A percentile compares a stretch with the other conserved stretches of the same genome.
Conservation (phyloP, 2,329 filamentous ascomycete genomes). For the Grosmannia huntii region DNA sequence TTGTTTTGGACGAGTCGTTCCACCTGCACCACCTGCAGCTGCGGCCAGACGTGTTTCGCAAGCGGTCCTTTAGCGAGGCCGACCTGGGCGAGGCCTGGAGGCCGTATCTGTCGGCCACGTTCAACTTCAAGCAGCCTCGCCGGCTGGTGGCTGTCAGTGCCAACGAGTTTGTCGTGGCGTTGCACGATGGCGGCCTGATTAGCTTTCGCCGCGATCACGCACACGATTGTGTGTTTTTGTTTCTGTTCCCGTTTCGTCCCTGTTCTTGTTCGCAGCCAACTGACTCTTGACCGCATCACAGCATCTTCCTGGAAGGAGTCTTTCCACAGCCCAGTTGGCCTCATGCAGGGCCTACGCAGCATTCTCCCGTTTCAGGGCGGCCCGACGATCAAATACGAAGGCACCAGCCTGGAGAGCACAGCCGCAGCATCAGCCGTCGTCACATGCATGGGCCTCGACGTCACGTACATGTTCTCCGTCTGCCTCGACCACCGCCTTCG, state of each 20-base stretch:
- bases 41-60: slow-evolving; percentile 69
- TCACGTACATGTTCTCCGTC: slow-evolving; percentile 58
- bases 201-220: slow-evolving; percentile 47
- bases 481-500: slow-evolving; percentile 81
- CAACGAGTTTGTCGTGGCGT: slow-evolving; percentile 64
- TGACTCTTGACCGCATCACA: neutral
- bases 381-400: slow-evolving; percentile 50
- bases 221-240: neutral
- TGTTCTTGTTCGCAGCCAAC: neutral
- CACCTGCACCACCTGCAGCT: slow-evolving; percentile 77
- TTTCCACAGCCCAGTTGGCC: slow-evolving; percentile 61
- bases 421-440: slow-evolving; percentile 52
- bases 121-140: slow-evolving; percentile 69
- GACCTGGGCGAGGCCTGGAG: slow-evolving; percentile 68
- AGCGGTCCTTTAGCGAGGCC: slow-evolving; percentile 54
- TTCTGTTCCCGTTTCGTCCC: too few relatives aligned
- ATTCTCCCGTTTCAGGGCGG: slow-evolving; percentile 54
- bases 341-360: slow-evolving; percentile 53
- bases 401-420: slow-evolving; percentile 51
- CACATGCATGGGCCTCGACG: slow-evolving; percentile 35
- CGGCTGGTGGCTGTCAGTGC: slow-evolving; percentile 63
- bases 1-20: slow-evolving; percentile 66
- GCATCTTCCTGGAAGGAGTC: slow-evolving; percentile 51
- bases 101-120: slow-evolving; percentile 56
- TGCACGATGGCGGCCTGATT: slow-evolving; percentile 67